phyloP scores from a whole-genome alignment of 176 grass and related monocot genomes.

The Carex kokanica region DNA sequence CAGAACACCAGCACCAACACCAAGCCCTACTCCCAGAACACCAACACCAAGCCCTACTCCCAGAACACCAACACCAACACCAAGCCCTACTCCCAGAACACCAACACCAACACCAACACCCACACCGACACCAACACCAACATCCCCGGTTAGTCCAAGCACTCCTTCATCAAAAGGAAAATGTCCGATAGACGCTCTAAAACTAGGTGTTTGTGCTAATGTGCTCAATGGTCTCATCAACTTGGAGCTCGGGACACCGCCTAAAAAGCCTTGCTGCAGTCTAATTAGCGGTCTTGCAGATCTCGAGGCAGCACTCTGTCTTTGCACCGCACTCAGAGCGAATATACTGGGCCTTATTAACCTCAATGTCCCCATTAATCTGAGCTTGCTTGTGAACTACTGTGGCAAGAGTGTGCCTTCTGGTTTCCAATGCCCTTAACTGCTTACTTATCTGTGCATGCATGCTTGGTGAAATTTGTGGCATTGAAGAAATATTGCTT shows the following conservation, averaged over 20 bases:
- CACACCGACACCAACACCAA: slow-evolving; percentile 19
- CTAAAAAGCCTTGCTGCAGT: slow-evolving; percentile 72
- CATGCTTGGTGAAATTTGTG: slow-evolving; percentile 18
- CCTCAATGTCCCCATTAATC: slow-evolving; percentile 70
- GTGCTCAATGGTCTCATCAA: slow-evolving; percentile 58
- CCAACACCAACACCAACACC: too few species aligned
- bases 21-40: too few species aligned
- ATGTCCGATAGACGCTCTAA: slow-evolving; percentile 68
- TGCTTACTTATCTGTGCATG: slow-evolving; percentile 21
- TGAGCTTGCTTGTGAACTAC: slow-evolving; percentile 83
- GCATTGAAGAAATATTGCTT: neutral
- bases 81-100: too few species aligned
- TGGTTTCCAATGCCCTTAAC: slow-evolving; percentile 51
- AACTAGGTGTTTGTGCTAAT: slow-evolving; percentile 64
- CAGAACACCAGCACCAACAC: slow-evolving; percentile 7
- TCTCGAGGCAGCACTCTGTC: slow-evolving; percentile 71
- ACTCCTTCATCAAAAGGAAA: neutral
- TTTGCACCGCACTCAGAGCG: slow-evolving; percentile 82
- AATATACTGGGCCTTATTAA: slow-evolving; percentile 70
- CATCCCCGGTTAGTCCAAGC: slow-evolving; percentile 13
- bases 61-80: slow-evolving; percentile 1
- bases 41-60: neutral
- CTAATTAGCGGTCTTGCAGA: slow-evolving; percentile 59
- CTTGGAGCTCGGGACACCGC: slow-evolving; percentile 49
- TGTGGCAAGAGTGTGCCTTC: slow-evolving; percentile 64